Evolutionary conservation across 1,284 basidiomycete species (phyloP), one percentile per base, ranked within the genome.

Genomic region (Naganishia liquefaciens): DNA sequence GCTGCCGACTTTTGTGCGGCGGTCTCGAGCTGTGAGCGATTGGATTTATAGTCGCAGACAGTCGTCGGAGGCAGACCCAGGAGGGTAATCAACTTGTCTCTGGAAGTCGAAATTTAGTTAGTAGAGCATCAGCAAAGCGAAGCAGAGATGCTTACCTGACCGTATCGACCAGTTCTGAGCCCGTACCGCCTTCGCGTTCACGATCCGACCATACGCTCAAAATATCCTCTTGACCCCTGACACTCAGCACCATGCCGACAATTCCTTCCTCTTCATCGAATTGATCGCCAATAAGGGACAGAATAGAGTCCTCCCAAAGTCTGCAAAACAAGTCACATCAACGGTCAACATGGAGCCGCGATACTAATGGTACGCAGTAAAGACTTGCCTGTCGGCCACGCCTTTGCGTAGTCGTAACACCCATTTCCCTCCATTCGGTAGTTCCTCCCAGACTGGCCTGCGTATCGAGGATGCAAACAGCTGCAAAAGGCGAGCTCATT

Each of bases 191-290:
- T 19, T 60, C 57, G 11, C 73, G 73, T 69, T 79, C 77, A 64
- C 77, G 75, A 66, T 80, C 79, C 5, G 79, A 77, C 79, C 79
- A 80, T 15, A 80, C 76, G 64, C 75, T 76, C 65, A 80, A 60
- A n/a, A 79, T 78, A 67, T 78, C 77, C 71, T 80, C 79, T 70
- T 77, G 75, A 15, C 68, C 66, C 62, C 79, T 70, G 21, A 77
- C 76, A 65, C 74, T 75, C 62, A 80, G 70, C 6, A 79, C 79
- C 58, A 76, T 77, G 21, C 77, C 79, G 6, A 80, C 78, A 2
- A 80, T 78, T 30, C 69, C 73, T 54, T 80, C 79, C 43, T 75
- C 65, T 55, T 78, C 77, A 33, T 78, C 77, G 62, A 80, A 80
- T 65, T 80, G 79, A 66, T 80, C 79, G 23, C 78, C 79, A 42